These are phyloP conservation scores for Aspergillus diversus DNA, from an alignment of 495 filamentous ascomycete genomes.

Conservation along the genomic window DNA sequence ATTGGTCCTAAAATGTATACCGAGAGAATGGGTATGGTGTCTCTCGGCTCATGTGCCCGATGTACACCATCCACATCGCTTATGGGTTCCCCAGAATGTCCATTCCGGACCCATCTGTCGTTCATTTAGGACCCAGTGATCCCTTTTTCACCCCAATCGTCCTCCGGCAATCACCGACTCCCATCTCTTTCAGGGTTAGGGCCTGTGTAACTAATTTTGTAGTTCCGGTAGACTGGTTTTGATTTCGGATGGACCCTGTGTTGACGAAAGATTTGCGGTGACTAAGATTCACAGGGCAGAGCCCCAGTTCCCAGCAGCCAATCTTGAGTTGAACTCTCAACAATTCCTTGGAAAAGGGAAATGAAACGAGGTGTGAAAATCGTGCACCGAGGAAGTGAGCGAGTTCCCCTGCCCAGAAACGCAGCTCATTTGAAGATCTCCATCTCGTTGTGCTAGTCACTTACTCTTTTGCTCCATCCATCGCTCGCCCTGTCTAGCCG, in stretches of 20 bases:
- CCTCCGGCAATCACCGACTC: constrained; percentile 17
- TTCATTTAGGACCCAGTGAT: neutral
- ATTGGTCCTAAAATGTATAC: constrained; percentile 23
- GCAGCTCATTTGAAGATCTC: constrained; percentile 25
- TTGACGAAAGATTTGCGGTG: neutral
- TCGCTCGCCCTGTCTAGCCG: constrained; percentile 7
- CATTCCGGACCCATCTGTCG: constrained; percentile 21
- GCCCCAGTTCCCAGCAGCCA: constrained; percentile 17
- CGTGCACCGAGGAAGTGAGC: constrained; percentile 6
- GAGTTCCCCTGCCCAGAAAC: constrained; percentile 8
- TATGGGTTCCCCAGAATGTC: constrained; percentile 27
- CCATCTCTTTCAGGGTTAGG: constrained; percentile 20
- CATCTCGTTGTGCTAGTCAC: constrained; percentile 21
- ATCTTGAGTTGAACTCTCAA: constrained; percentile 10
- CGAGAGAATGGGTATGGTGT: constrained; percentile 20
- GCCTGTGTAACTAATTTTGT: constrained; percentile 17
- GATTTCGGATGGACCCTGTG: constrained; percentile 7
- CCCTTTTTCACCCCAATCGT: constrained; percentile 6
- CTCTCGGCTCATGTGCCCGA: constrained; percentile 26
- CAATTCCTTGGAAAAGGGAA: constrained; percentile 8
- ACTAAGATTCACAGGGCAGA: constrained; percentile 17
- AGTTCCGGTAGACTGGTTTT: neutral
- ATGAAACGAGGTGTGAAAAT: neutral
- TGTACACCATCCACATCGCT: constrained; percentile 18
- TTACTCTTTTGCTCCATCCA: constrained; percentile 10